A percentile compares a stretch with the other conserved stretches of the same genome.
Evolutionary conservation across 495 filamentous ascomycete genomes (phyloP).

Genomic region (Lasiosphaeria miniovina): DNA sequence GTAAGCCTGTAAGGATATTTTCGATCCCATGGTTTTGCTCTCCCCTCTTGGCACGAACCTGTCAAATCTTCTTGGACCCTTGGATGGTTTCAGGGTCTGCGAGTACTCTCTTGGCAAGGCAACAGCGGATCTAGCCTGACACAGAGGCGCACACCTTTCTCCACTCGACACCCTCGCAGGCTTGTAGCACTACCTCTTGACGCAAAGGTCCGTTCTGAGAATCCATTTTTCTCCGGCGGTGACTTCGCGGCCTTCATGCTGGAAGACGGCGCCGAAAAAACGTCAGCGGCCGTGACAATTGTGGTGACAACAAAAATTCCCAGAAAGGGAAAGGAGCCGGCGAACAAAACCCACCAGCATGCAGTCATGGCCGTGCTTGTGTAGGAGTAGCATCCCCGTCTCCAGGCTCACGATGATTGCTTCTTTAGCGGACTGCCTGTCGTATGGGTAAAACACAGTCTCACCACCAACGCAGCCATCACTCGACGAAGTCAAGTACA

Average conservation of each 20-base stretch:
- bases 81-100: no score
- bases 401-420: slow-evolving; percentile 68
- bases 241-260: slow-evolving; percentile 82
- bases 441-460: slow-evolving; percentile 85
- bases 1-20: no score
- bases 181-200: slow-evolving; percentile 39
- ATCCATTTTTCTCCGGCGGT: slow-evolving; percentile 88
- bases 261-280: background rate
- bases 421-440: slow-evolving; percentile 55
- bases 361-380: slow-evolving; percentile 86
- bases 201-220: slow-evolving; percentile 80
- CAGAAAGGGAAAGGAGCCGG: background rate
- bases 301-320: background rate
- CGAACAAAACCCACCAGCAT: slow-evolving; percentile 53
- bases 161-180: no score
- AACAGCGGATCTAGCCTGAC: no score
- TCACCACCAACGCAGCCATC: slow-evolving; percentile 66
- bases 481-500: slow-evolving; percentile 72
- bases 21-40: no score
- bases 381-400: slow-evolving; percentile 78
- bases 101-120: no score
- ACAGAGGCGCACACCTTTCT: no score
- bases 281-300: background rate
- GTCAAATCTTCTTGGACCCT: no score
- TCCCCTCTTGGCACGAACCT: no score